Evolutionary conservation across 371 early-diverging fungal species (phyloP), one percentile per base, ranked within the genome.

Genomic region (Capillidium heterosporum): DNA sequence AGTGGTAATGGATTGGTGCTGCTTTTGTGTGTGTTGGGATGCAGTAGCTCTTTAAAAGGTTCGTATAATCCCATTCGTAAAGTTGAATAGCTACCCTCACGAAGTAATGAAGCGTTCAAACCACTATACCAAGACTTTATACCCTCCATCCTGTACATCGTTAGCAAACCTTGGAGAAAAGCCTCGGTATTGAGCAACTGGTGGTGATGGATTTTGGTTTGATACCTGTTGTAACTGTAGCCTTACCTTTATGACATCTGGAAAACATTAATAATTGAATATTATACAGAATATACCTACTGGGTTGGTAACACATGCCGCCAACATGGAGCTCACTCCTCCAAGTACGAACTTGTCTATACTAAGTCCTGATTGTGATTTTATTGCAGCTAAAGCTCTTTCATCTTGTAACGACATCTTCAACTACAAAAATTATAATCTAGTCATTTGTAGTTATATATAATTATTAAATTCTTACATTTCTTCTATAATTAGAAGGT

Each of bases 21-120:
- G n/a, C 40, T 40, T 63, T 35, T 60, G 57, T 29, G 58, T 59
- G 23, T 42, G 1, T 60, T 60, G 24, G 66, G 59, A 32, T 57
- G 31, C n/a, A 26, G n/a, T 13, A 60, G 19, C 2, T 63, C 59
- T 48, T 70, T 72, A 61, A 73, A 68, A 4, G 65, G 55, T 24
- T 76, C 75, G 57, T 76, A 80, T 27, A 72, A 65, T 2, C 77
- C 80, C 41, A 80, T 59, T 17, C 77, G 67, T n/a, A 74, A 65
- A 1, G 48, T 70, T 3, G 72, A 71, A 62, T 76, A 76, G 8
- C 70, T 65, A 28, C 65, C 67, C 51, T 80, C 75, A 17, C 80
- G 53, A 46, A 77, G 60, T 19, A 80, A 61, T 11, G 70, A 63
- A 0, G 80, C 70, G 3, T 68, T 62, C 11, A 80, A 55, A 23